Conservation (phyloP, 768 basidiomycete species). For the Lactarius quietus region DNA sequence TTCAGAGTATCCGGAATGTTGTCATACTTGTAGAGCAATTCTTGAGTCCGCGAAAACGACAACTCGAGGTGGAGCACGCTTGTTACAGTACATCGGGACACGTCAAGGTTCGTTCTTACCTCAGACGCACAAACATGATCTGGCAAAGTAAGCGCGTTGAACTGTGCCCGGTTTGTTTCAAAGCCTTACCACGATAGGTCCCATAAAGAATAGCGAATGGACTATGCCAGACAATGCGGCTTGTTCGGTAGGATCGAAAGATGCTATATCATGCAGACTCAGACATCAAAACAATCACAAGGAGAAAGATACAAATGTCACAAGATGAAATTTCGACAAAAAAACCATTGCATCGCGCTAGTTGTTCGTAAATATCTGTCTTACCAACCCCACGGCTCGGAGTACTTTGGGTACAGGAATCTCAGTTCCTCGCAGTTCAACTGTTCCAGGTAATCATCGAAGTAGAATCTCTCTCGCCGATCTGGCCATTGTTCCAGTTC, state of each 20-base stretch:
- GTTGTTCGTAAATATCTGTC: background rate
- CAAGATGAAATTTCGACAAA: background rate
- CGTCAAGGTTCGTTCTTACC: no score
- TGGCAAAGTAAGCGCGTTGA: background rate
- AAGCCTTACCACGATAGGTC: background rate
- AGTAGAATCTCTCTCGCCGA: conserved; percentile 15
- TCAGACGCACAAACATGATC: no score
- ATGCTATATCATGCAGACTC: background rate
- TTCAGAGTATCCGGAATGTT: no score
- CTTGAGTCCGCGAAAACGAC: no score
- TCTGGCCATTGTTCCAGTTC: conserved; percentile 18
- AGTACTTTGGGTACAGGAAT: conserved; percentile 7
- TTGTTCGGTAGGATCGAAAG: background rate
- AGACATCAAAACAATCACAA: background rate
- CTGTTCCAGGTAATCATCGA: conserved; percentile 20
- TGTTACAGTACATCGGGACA: no score
- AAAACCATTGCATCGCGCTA: background rate
- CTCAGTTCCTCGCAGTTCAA: conserved; percentile 15
- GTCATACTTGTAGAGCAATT: no score
- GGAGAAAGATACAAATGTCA: background rate
- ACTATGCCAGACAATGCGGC: background rate
- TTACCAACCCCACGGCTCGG: conserved; percentile 16
- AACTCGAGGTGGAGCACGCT: no score
- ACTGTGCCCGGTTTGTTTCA: background rate
- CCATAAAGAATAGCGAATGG: background rate